Evolutionary conservation across 73 alveolate species (phyloP).

Genomic region (Paramecium caudatum): DNA sequence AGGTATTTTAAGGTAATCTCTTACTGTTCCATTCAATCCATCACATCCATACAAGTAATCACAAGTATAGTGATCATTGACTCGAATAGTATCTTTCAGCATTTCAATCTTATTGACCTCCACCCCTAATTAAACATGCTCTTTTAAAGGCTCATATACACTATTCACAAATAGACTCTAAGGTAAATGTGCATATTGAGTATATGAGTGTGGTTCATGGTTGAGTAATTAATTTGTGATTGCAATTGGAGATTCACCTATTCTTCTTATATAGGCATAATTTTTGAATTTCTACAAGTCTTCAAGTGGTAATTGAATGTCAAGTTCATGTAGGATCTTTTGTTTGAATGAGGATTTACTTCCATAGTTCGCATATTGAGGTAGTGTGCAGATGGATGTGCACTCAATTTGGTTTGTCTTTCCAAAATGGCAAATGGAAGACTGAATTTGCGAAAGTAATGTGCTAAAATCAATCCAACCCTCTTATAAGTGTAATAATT

Average conservation of each 20-base stretch:
- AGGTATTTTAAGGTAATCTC: conserved; percentile 75
- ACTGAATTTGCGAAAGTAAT: not conserved
- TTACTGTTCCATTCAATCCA: conserved; percentile 79
- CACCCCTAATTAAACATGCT: not conserved
- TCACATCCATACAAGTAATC: conserved; percentile 84
- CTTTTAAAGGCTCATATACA: not conserved
- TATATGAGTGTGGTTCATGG: not conserved
- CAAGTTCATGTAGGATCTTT: not conserved
- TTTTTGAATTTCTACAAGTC: not conserved
- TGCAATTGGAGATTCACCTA: not conserved
- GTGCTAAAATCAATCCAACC: conserved; percentile 13
- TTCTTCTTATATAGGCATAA: conserved; percentile 16
- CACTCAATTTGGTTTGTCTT: not conserved
- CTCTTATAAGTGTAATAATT: not conserved
- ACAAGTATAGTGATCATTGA: conserved; percentile 68
- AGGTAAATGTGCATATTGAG: conserved; percentile 45
- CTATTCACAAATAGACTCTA: not conserved
- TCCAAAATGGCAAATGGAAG: not conserved
- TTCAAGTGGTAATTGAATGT: not conserved
- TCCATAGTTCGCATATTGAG: conserved; percentile 82
- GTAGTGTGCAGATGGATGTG: conserved; percentile 87
- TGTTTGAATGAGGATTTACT: not conserved
- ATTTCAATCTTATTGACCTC: not conserved
- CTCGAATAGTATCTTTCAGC: not conserved
- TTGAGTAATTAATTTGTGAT: not conserved